Conservation (phyloP, 768 basidiomycete species). For the Tricholoma bakamatsutake region DNA sequence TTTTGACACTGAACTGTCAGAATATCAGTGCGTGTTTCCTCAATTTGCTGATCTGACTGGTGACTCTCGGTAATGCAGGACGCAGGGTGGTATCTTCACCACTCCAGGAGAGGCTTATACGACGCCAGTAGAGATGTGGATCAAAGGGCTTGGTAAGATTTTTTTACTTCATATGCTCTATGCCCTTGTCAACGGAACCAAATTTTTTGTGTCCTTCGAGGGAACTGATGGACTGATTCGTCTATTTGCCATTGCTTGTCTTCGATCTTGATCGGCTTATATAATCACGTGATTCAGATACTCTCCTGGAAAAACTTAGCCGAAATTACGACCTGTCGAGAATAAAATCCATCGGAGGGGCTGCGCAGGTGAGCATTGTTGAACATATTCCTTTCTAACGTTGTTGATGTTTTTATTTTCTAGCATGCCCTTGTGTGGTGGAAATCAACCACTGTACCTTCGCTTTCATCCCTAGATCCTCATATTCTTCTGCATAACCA, state of each 20-base stretch:
- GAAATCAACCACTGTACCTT: conserved; percentile 72
- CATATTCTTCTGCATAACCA: conserved; percentile 64
- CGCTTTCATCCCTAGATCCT: conserved; percentile 68
- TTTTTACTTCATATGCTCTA: conserved; percentile 16
- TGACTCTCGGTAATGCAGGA: conserved; percentile 38
- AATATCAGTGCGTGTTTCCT: conserved; percentile 65
- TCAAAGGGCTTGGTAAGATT: conserved; percentile 72
- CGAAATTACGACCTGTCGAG: conserved; percentile 63
- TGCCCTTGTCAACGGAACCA: conserved; percentile 46
- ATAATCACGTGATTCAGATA: conserved; percentile 43
- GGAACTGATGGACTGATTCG: conserved; percentile 20
- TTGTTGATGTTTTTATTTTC: conserved; percentile 7
- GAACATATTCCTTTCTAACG: background rate
- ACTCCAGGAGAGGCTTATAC: conserved; percentile 84
- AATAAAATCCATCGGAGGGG: conserved; percentile 72
- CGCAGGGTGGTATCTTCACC: conserved; percentile 82
- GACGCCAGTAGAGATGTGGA: conserved; percentile 89
- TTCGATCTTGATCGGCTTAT: conserved; percentile 24
- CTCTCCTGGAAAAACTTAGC: conserved; percentile 68
- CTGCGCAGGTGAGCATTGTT: conserved; percentile 56
- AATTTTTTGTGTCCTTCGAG: conserved; percentile 40
- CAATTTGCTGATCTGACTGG: conserved; percentile 10
- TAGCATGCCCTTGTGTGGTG: conserved; percentile 81
- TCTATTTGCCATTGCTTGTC: conserved; percentile 11
- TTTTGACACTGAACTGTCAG: conserved; percentile 73